Conservation (phyloP, 352 stramenopile species). For the Pythium coloratum region DNA sequence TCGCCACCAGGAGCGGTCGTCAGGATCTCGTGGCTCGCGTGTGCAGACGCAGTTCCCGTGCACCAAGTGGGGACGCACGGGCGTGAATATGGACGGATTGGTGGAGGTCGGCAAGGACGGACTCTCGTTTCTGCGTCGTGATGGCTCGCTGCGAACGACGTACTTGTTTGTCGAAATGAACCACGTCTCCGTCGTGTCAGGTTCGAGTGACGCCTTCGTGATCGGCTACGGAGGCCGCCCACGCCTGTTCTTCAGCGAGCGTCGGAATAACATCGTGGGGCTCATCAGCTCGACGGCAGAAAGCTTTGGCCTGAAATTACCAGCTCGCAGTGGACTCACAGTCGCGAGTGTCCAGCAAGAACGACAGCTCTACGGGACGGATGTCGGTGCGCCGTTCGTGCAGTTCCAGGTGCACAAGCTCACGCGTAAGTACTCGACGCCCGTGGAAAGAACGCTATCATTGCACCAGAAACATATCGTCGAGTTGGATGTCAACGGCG, state of each 20-base stretch:
- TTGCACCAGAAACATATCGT: constrained; percentile 71
- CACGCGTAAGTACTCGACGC: constrained; percentile 59
- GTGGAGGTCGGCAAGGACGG: constrained; percentile 67
- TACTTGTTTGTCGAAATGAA: constrained; percentile 84
- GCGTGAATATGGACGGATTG: constrained; percentile 38
- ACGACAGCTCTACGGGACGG: constrained; percentile 42
- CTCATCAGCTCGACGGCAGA: constrained; percentile 57
- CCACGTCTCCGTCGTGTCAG: constrained; percentile 54
- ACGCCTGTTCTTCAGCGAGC: constrained; percentile 72
- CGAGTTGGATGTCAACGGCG: constrained; percentile 52
- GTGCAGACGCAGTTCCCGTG: constrained; percentile 52
- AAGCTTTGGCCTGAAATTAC: constrained; percentile 58
- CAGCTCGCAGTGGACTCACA: constrained; percentile 38
- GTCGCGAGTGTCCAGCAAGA: constrained; percentile 48
- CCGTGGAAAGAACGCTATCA: constrained; percentile 54
- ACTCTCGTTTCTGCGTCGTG: constrained; percentile 40
- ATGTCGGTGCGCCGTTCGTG: constrained; percentile 58
- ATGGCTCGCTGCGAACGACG: constrained; percentile 58
- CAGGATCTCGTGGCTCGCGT: constrained; percentile 27
- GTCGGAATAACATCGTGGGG: constrained; percentile 49
- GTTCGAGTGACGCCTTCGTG: constrained; percentile 61
- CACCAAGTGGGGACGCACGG: constrained; percentile 64
- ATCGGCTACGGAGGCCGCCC: constrained; percentile 67
- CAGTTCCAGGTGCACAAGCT: constrained; percentile 72
- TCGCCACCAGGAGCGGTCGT: constrained; percentile 53